Percentiles rank a stretch among this genome's conserved stretches.
Conservation (phyloP, 257 asterid species). For the Nemophila menziesii region DNA sequence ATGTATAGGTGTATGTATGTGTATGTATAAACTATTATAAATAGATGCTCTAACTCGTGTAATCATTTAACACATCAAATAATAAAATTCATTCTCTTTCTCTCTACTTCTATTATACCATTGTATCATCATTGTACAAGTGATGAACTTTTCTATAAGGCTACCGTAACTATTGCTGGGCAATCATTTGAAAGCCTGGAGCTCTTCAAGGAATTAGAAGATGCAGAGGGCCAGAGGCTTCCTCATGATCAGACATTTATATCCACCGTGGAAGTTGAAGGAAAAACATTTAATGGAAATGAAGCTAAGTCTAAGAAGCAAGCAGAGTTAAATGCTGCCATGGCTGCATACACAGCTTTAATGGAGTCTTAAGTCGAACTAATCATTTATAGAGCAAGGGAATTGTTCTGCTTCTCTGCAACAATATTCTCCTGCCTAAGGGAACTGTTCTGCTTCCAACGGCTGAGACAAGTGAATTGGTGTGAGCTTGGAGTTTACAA, state of each 20-base stretch:
- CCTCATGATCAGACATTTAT: conserved; percentile 14
- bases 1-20: too few species aligned
- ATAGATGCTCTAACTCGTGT: too few species aligned
- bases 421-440: conserved; percentile 16
- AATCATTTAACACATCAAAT: too few species aligned
- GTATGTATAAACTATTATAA: too few species aligned
- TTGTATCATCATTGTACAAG: conserved; percentile 14
- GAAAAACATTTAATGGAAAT: conserved; percentile 25
- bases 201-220: conserved; percentile 13
- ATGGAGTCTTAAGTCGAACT: conserved; percentile 30
- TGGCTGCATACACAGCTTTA: conserved; percentile 31
- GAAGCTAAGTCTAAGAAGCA: conserved; percentile 29
- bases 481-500: conserved; percentile 31
- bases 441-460: conserved; percentile 35
- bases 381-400: conserved; percentile 8
- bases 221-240: conserved; percentile 32
- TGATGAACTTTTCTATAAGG: conserved; percentile 16
- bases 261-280: conserved; percentile 33
- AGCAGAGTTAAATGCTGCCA: conserved; percentile 42
- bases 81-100: too few species aligned
- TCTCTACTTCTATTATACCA: too few species aligned
- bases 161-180: conserved; percentile 16
- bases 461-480: conserved; percentile 26
- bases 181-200: conserved; percentile 18
- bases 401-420: conserved; percentile 16